Base-by-base conservation (phyloP, 129 eudicot genomes). In the Lactuca sativa region DNA sequence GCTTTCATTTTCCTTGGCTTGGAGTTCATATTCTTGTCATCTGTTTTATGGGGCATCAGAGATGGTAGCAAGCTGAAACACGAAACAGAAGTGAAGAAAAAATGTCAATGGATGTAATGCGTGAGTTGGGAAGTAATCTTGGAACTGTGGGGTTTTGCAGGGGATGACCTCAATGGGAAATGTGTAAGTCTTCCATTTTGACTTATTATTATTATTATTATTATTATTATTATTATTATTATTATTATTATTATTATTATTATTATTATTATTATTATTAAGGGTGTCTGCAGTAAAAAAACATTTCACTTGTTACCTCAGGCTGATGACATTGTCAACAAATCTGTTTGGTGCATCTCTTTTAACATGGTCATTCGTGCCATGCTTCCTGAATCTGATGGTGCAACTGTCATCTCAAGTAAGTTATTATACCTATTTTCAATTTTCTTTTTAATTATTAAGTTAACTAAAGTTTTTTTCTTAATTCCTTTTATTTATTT, bases 361-460 rank as follows among this genome's bases (percentile, higher is more conserved):
- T 40, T 72, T 95, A 60, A 83, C 96, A 13, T 95, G 99, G 99
- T 82, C 85, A 44, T 90, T 87, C 70, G 80, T 95, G 77, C 99
- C 97, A 11, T 89, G 96, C 56, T 90, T 95, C 71, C 77, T 90
- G 33, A 95, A 95, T 82, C 82, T 95, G 68, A 95, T 95, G 99
- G 82, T 82, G 74, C 82, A 75, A 38, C 69, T 95, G 9, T 95
- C 99, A 32, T 85, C 99, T 73, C 96, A 95, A 82, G 99, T 95
- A 54, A 81, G 89, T 67, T 70, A 63, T 52, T 43, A 32, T 49
- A 0, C 6, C 18, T 62, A 5, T n/a, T 34, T 18, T 55, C 32
- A 31, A 59, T 54, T 67, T 36, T 36, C 17, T 8, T 34, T 36
- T 56, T 43, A n/a, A 9, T 16, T n/a, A 4, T n/a, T 12, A 56